A percentile compares a stretch with the other conserved stretches of the same genome.
phyloP scores from a whole-genome alignment of 805 yeast species.

The Candida ascalaphidarum region DNA sequence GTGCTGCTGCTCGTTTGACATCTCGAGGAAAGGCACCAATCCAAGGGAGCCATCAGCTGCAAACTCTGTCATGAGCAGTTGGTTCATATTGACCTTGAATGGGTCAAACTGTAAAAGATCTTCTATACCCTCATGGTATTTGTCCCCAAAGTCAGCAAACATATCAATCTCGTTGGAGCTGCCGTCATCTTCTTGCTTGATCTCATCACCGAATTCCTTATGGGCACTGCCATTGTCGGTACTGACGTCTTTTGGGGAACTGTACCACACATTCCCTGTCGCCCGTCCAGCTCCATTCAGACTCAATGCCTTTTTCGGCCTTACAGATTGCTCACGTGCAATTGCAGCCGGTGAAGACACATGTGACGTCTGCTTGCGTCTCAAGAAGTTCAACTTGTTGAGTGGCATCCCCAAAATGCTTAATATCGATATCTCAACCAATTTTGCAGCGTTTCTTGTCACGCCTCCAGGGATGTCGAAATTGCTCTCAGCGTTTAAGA shows the following conservation, averaged over 20 bases:
- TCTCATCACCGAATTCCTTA: neutral
- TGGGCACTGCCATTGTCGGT: neutral
- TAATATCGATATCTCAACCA: constrained; percentile 52
- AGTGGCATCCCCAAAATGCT: constrained; percentile 49
- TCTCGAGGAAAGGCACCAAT: constrained; percentile 57
- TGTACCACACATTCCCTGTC: too few relatives aligned
- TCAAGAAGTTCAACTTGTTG: constrained; percentile 8
- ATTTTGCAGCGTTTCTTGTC: constrained; percentile 45
- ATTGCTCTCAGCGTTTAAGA: constrained; percentile 42
- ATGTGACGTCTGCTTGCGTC: constrained; percentile 12
- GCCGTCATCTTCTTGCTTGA: neutral
- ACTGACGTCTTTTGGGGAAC: too few relatives aligned
- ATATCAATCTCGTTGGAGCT: too few relatives aligned
- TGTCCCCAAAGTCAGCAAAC: too few relatives aligned
- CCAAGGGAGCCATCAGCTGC: constrained; percentile 82
- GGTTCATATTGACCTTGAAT: constrained; percentile 22
- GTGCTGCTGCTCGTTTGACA: constrained; percentile 13
- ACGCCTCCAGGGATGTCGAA: constrained; percentile 54
- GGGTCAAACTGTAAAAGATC: constrained; percentile 30
- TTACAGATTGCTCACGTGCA: constrained; percentile 10
- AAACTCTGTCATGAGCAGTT: constrained; percentile 38
- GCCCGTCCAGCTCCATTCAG: neutral
- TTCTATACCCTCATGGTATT: constrained; percentile 9
- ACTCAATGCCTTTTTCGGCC: neutral
- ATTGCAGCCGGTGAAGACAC: too few relatives aligned